phyloP scores from a whole-genome alignment of 2,329 filamentous ascomycete species.

The Scedosporium minutisporum region DNA sequence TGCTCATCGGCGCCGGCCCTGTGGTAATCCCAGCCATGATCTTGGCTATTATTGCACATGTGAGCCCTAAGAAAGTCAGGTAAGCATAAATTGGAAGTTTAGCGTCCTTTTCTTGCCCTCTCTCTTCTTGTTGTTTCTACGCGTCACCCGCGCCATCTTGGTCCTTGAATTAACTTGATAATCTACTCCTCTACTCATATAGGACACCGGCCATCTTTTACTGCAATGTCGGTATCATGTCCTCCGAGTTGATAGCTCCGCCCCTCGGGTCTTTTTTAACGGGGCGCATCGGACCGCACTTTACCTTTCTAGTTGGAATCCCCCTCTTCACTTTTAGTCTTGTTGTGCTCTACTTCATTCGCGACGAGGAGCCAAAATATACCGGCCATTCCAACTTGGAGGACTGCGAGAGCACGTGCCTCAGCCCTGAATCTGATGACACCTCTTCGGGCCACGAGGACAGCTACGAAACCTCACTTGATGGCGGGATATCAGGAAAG shows the following conservation, averaged over 20 bases:
- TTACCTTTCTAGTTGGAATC: conserved; percentile 6
- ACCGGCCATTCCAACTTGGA: neutral
- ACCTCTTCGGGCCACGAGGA: neutral
- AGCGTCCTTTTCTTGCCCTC: no score
- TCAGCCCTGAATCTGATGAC: neutral
- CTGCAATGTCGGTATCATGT: neutral
- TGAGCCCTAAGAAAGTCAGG: conserved; percentile 4
- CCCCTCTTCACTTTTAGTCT: conserved; percentile 1
- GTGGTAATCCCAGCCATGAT: conserved; percentile 8
- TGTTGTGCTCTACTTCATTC: conserved; percentile 5
- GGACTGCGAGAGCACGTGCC: neutral
- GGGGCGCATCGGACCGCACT: conserved; percentile 4
- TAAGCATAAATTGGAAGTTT: neutral
- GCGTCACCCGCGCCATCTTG: neutral
- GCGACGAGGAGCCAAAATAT: neutral
- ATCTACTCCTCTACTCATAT: neutral
- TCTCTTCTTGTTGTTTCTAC: neutral
- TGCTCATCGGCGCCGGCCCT: conserved; percentile 8
- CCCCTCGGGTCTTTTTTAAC: conserved; percentile 6
- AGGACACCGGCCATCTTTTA: conserved; percentile 9
- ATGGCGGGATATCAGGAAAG: neutral
- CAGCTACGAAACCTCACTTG: neutral
- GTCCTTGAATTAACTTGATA: neutral
- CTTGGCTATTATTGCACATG: conserved; percentile 8
- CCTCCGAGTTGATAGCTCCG: conserved; percentile 9